phyloP scores from a whole-genome alignment of 73 alveolate genomes.

The Symbiodinium natans region DNA sequence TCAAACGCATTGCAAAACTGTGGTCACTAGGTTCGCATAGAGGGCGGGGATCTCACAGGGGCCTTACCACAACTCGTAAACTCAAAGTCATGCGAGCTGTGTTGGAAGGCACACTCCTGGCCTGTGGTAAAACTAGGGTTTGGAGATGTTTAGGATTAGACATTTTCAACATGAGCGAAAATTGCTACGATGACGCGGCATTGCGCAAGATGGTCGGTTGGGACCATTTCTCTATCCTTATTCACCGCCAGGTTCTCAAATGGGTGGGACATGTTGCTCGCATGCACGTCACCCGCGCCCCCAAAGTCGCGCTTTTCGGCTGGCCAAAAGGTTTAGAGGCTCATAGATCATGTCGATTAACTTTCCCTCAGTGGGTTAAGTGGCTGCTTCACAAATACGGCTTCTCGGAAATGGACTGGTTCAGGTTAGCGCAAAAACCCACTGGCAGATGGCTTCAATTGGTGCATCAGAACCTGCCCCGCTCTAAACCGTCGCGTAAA shows the following conservation, averaged over 20 bases:
- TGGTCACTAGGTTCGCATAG: conserved; percentile 11
- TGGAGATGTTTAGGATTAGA: background rate
- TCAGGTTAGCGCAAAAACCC: conserved; percentile 5
- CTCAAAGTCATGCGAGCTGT: conserved; percentile 7
- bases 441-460: background rate
- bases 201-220: background rate
- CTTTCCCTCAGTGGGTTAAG: conserved; percentile 20
- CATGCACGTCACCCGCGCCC: background rate
- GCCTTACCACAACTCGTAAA: background rate
- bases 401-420: background rate
- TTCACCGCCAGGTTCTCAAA: background rate
- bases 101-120: background rate
- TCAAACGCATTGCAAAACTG: background rate
- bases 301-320: conserved; percentile 27
- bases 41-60: background rate
- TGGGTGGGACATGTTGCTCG: conserved; percentile 47
- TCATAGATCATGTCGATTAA: background rate
- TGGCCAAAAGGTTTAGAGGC: background rate
- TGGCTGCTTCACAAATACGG: background rate
- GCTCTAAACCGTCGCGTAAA: background rate
- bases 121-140: conserved; percentile 25
- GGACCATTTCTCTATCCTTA: background rate
- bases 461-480: background rate
- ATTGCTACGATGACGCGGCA: background rate
- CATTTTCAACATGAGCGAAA: background rate